These are phyloP conservation scores for Candida neerlandica DNA, from an alignment of 1,139 yeast genomes.

Conservation along the genomic window DNA sequence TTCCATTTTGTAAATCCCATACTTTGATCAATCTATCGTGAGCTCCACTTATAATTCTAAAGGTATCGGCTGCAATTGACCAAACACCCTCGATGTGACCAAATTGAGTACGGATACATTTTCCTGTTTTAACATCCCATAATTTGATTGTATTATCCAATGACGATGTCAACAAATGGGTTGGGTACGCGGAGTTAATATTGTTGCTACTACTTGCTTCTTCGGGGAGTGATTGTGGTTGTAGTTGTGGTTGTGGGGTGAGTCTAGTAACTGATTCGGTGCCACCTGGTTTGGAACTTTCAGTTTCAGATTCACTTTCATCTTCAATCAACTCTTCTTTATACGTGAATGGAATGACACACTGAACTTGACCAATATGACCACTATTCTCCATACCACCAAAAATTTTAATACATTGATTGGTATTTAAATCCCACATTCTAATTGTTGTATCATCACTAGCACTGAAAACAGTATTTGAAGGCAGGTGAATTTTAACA, in stretches of 20 bases:
- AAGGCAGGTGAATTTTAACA: conserved; percentile 80
- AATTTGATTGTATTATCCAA: conserved; percentile 90
- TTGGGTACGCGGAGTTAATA: conserved; percentile 46
- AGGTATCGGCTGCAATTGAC: conserved; percentile 94
- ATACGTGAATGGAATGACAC: conserved; percentile 80
- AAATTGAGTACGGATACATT: conserved; percentile 88
- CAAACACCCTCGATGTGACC: conserved; percentile 98
- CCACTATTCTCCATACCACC: conserved; percentile 71
- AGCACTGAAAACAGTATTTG: conserved; percentile 81
- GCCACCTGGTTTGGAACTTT: conserved; percentile 9
- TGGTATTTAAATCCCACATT: conserved; percentile 90
- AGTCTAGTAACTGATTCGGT: neutral
- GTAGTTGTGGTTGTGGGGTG: conserved; percentile 18
- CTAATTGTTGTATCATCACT: conserved; percentile 90
- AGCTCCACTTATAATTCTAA: conserved; percentile 90
- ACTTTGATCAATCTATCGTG: conserved; percentile 89
- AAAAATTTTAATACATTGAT: conserved; percentile 76
- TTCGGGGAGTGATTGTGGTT: conserved; percentile 3
- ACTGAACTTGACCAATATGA: conserved; percentile 87
- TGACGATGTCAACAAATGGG: conserved; percentile 84
- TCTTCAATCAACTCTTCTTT: conserved; percentile 53
- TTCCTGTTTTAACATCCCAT: conserved; percentile 88
- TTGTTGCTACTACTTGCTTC: neutral
- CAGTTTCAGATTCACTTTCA: conserved; percentile 30
- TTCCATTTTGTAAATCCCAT: conserved; percentile 95